phyloP scores from a whole-genome alignment of 2,329 filamentous ascomycete genomes.

The Periconia digitata region DNA sequence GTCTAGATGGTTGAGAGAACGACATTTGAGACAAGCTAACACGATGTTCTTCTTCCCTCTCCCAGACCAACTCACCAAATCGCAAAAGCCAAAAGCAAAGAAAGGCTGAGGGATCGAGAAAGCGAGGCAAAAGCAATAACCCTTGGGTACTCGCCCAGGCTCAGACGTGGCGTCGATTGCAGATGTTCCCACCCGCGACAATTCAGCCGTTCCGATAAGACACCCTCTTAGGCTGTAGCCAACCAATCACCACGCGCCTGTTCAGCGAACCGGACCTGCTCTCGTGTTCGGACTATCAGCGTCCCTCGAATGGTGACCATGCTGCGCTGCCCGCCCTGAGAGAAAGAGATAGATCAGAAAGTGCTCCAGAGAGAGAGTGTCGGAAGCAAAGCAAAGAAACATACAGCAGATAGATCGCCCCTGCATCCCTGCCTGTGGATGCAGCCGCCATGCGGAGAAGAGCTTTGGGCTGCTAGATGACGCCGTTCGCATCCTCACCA shows the following conservation, averaged over 20 bases:
- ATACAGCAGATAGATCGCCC: not conserved
- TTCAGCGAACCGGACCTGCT: not conserved
- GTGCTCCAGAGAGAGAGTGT: not conserved
- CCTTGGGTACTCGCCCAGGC: not conserved
- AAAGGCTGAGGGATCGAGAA: not conserved
- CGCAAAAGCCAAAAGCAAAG: not conserved
- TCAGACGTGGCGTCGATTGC: not conserved
- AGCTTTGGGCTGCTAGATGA: not conserved
- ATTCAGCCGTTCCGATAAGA: not conserved
- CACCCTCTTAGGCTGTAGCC: not conserved
- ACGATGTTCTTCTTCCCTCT: not conserved
- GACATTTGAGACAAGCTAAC: not conserved
- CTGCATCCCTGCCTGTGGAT: not conserved
- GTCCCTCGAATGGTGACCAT: not conserved
- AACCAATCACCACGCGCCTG: not conserved
- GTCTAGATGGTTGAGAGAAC: not conserved
- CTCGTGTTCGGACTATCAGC: not conserved
- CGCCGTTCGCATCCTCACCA: not conserved
- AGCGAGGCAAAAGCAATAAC: not conserved
- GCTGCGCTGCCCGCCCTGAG: not conserved
- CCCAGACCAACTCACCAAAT: not conserved
- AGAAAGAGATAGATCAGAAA: not conserved
- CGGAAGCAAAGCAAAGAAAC: not conserved
- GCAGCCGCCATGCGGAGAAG: not conserved
- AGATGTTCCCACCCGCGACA: not conserved